Evolutionary conservation across 495 filamentous ascomycete species (phyloP), one percentile per base, ranked within the genome.

Genomic region (Penicillium diatomitis): DNA sequence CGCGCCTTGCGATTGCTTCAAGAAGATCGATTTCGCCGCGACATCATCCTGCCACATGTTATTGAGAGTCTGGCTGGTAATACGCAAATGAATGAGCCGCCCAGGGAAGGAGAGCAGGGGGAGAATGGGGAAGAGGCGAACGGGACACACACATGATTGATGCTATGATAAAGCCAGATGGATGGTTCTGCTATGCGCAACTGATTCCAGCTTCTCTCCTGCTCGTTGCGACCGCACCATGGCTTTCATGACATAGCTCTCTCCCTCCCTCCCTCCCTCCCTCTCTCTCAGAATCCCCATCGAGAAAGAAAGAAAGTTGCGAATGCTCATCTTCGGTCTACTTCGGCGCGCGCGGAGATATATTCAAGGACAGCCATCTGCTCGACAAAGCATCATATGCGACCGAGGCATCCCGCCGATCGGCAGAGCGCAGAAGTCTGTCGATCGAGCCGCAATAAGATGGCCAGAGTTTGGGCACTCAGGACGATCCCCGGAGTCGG

Each of bases 1-100:
- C 83, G 83, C 53, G 81, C 86, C 50, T 77, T 96, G 41, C 81
- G 91, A 64, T 61, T 96, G 33, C 71, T 96, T 28, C 88, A 95
- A 64, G 79, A 87, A 59, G 86, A 94, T 59, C 72, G 68, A 10
- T 96, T 96, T 69, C 79, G 90, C 29, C 76, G 81, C 47, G 89
- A 92, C 32, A 86, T 92, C 33, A 77, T 95, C 55, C 80, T 77
- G 41, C 87, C 88, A 4, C 81, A 87, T 42, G 68, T 88, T 8
- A 81, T 85, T 33, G 75, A 80, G 34, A 63, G 65, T 37, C 68
- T 95, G 67, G 75, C 77, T 7, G 71, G 74, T 55, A 78, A 77
- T n/a, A 62, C 80, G 28, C 49, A 51, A 42, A 20, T 40, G 30
- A 32, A 44, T 6, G 29, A 32, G 11, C 56, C 55, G 42, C 38